These are phyloP conservation scores for Shiraia sp. DNA, from an alignment of 2,329 filamentous ascomycete species.

Conservation along the genomic window DNA sequence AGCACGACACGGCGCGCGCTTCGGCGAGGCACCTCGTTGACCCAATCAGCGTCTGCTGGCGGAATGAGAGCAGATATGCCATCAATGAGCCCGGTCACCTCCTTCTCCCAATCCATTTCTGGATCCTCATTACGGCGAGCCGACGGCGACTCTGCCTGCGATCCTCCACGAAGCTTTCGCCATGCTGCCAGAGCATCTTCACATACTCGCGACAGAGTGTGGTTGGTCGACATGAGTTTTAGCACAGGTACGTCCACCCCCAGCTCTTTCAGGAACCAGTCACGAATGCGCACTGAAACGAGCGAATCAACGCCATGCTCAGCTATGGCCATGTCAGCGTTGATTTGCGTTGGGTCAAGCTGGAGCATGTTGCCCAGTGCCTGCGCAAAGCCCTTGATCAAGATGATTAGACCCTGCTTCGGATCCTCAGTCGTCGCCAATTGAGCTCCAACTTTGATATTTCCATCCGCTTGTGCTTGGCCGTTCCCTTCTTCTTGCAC, in stretches of 20 bases:
- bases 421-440: conserved; percentile 3
- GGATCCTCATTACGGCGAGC: conserved; percentile 3
- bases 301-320: conserved; percentile 21
- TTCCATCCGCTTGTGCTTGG: conserved; percentile 4
- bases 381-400: conserved; percentile 3
- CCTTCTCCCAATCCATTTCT: conserved; percentile 8
- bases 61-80: background rate
- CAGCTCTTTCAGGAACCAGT: conserved; percentile 20
- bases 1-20: conserved; percentile 7
- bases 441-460: conserved; percentile 5
- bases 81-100: conserved; percentile 5
- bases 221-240: conserved; percentile 8
- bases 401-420: conserved; percentile 4
- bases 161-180: conserved; percentile 7
- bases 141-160: conserved; percentile 3
- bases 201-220: conserved; percentile 5
- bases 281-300: conserved; percentile 15
- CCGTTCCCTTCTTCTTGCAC: conserved; percentile 4
- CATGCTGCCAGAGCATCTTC: conserved; percentile 9
- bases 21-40: background rate
- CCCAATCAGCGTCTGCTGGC: background rate
- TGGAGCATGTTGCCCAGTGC: conserved; percentile 6
- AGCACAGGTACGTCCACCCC: conserved; percentile 17
- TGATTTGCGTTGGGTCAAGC: conserved; percentile 1
- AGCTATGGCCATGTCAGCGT: background rate